Percentiles rank a stretch among this genome's conserved stretches.
Evolutionary conservation across 148 eudicot species (phyloP).

Genomic region (Rhododendron molle): DNA sequence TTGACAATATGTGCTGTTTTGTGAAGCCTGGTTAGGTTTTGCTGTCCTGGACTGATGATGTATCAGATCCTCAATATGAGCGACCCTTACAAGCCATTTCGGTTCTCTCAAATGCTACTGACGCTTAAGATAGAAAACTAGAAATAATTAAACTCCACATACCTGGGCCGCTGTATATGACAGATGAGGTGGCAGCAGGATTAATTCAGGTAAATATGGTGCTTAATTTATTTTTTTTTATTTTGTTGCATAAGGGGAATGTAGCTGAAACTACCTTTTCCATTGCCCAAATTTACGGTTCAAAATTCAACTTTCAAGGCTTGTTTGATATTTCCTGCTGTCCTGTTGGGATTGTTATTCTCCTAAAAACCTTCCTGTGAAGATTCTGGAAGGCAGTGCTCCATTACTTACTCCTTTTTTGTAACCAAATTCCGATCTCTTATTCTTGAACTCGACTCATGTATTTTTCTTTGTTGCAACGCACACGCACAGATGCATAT

Average conservation of each 20-base stretch:
- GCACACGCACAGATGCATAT: not conserved
- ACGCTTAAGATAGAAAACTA: conserved; percentile 83
- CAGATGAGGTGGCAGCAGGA: conserved; percentile 83
- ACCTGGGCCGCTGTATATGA: conserved; percentile 84
- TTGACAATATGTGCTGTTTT: conserved; percentile 93
- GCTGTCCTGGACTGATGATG: conserved; percentile 88
- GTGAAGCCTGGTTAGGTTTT: conserved; percentile 80
- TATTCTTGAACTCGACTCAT: not conserved
- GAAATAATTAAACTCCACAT: conserved; percentile 82
- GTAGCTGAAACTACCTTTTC: not conserved
- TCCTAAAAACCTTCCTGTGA: not conserved
- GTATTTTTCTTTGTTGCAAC: not conserved
- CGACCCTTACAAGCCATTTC: conserved; percentile 64
- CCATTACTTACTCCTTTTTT: not conserved
- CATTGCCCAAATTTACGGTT: not conserved
- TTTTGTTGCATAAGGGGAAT: not conserved
- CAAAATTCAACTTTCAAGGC: not conserved
- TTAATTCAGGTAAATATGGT: conserved; percentile 48
- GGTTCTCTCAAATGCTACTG: conserved; percentile 59
- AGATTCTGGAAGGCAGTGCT: not conserved
- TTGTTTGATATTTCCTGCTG: not conserved
- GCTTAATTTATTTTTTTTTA: conserved; percentile 8
- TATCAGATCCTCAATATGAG: conserved; percentile 80
- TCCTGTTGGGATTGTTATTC: not conserved
- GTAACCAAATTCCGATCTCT: not conserved